Evolutionary conservation across 306 rosid species (phyloP), one percentile per base, ranked within the genome.

Genomic region (Quercus suber): DNA sequence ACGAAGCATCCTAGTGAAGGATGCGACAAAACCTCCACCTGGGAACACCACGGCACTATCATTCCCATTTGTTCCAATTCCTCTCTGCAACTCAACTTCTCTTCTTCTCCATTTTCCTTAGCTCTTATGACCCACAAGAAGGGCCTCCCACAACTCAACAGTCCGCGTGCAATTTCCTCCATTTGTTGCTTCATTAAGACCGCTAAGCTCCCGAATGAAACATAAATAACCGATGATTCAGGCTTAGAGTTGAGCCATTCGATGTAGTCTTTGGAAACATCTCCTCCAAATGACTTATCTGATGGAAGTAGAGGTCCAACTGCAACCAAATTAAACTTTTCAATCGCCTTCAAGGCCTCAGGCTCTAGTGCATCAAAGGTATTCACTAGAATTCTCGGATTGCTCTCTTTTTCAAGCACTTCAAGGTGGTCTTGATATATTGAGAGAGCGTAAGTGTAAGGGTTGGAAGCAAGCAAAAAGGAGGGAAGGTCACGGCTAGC

Each of bases 301-400:
- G 2, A 5, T 5, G 92, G 93, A 73, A 89, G 73, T 83, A 93
- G 72, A 3, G 98, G 97, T 7, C 98, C 98, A 5, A 93, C 68
- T 0, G 88, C 82, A 0, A 88, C 71, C 65, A 76, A 21, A 73
- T 55, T 57, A 20, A 76, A 12, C 21, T 60, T 58, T 5, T 10
- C 53, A 1, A 87, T 43, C 5, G 78, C 88, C 56, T 49, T 64
- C 4, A 87, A 63, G 0, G 90, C 90, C 27, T 87, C 76, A 2
- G 28, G 55, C 60, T 87, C 90, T 1, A 87, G 68, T 1, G 69
- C 73, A 23, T 87, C 73, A 5, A 83, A 81, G 1, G 89, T 87
- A 77, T 87, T 87, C 18, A 76, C 81, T 0, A 87, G 25, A 0
- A 87, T 35, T 63, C 19, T 81, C 5, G 80, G 78, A 3, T 73